Conservation (phyloP, 768 basidiomycete species). For the Hemileccinum rubropunctum region DNA sequence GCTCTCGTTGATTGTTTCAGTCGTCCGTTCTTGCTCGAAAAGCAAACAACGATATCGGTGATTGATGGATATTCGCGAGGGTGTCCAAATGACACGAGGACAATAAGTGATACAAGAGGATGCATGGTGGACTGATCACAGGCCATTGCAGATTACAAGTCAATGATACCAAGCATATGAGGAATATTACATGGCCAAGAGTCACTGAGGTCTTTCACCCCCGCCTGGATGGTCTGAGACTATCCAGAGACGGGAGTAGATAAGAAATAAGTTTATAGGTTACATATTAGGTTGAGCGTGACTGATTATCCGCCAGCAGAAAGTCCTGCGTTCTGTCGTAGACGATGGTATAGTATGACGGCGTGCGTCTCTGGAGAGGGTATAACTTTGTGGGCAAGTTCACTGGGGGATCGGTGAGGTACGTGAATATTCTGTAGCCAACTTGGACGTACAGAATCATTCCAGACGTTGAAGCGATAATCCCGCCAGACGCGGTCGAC, state of each 20-base stretch:
- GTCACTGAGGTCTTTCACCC: constrained; percentile 11
- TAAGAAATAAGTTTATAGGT: constrained; percentile 28
- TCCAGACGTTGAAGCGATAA: constrained; percentile 62
- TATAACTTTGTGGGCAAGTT: constrained; percentile 22
- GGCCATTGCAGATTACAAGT: constrained; percentile 7
- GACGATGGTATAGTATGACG: constrained; percentile 29
- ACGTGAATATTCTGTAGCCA: neutral
- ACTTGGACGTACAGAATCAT: constrained; percentile 39
- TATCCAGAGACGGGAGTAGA: constrained; percentile 12
- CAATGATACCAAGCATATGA: constrained; percentile 20
- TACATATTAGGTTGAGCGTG: constrained; percentile 31
- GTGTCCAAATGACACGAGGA: constrained; percentile 12
- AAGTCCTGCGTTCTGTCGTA: constrained; percentile 26
- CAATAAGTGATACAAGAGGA: constrained; percentile 14
- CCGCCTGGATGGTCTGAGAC: constrained; percentile 9
- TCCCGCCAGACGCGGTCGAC: constrained; percentile 70
- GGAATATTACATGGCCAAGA: constrained; percentile 30
- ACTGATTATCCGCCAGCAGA: constrained; percentile 29
- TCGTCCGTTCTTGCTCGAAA: constrained; percentile 1
- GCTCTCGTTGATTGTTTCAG: constrained; percentile 11
- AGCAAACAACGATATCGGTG: constrained; percentile 1
- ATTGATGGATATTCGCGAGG: too few relatives aligned
- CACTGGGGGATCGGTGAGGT: constrained; percentile 17
- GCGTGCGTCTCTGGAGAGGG: constrained; percentile 19
- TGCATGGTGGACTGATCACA: constrained; percentile 8